Percentiles rank a stretch among this genome's conserved stretches.
Evolutionary conservation across 805 yeast species (phyloP).

Genomic region (Candida yuanshanica): DNA sequence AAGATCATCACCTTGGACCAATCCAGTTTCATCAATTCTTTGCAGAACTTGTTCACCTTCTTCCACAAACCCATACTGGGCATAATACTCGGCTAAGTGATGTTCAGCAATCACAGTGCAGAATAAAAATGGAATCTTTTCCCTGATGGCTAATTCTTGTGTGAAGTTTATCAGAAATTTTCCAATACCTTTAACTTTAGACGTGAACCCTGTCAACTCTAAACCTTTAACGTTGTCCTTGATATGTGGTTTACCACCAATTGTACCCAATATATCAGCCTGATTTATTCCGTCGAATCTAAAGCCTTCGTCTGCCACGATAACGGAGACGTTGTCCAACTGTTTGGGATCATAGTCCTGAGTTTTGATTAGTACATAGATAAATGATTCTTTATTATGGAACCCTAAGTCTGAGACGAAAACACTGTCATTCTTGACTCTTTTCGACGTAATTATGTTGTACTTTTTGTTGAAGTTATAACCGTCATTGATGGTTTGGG

Average conservation of each 20-base stretch:
- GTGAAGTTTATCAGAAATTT: constrained; percentile 9
- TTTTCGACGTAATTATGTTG: constrained; percentile 13
- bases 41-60: constrained; percentile 6
- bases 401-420: constrained; percentile 18
- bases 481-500: constrained; percentile 14
- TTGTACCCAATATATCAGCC: constrained; percentile 1
- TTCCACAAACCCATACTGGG: constrained; percentile 16
- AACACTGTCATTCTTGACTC: constrained; percentile 13
- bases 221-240: background rate
- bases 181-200: constrained; percentile 17
- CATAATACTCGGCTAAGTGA: constrained; percentile 11
- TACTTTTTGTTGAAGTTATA: constrained; percentile 14
- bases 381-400: constrained; percentile 11
- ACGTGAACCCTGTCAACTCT: constrained; percentile 20
- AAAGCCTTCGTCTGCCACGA: background rate
- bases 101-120: constrained; percentile 20
- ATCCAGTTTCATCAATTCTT: constrained; percentile 15
- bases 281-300: background rate
- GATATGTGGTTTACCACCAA: background rate
- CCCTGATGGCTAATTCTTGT: constrained; percentile 1
- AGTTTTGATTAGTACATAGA: constrained; percentile 9
- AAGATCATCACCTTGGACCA: constrained; percentile 11
- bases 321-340: background rate
- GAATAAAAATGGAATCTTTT: constrained; percentile 1
- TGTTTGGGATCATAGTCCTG: background rate